Conservation (phyloP, 352 stramenopile genomes). For the Pythium phragmiticola region DNA sequence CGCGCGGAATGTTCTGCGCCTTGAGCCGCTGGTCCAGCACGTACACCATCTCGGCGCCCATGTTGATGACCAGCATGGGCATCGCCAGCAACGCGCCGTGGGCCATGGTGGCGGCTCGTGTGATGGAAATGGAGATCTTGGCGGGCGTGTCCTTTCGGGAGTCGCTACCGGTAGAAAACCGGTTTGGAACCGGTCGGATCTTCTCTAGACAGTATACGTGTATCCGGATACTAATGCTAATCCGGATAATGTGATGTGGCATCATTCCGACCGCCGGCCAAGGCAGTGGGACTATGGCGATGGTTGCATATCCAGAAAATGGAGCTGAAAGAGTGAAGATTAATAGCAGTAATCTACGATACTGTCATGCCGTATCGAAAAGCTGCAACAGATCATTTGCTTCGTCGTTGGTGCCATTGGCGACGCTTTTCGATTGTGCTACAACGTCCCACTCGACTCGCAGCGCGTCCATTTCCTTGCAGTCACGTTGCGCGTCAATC, state of each 20-base stretch:
- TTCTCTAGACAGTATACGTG: neutral
- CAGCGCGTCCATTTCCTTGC: conserved; percentile 45
- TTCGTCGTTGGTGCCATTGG: conserved; percentile 4
- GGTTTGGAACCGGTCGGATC: neutral
- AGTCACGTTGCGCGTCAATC: conserved; percentile 71
- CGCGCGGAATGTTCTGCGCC: conserved; percentile 86
- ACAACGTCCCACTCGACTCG: conserved; percentile 59
- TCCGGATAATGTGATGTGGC: too few species aligned
- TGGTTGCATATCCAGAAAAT: too few species aligned
- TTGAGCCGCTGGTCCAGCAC: conserved; percentile 91
- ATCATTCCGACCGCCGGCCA: too few species aligned
- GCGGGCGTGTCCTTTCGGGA: neutral
- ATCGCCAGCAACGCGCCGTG: conserved; percentile 81
- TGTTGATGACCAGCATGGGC: conserved; percentile 93
- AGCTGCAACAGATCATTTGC: conserved; percentile 32
- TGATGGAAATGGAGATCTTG: conserved; percentile 1
- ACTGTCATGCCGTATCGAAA: neutral
- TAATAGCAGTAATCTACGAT: too few species aligned
- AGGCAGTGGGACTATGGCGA: too few species aligned
- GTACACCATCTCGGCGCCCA: conserved; percentile 94
- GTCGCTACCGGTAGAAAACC: neutral
- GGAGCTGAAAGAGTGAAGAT: too few species aligned
- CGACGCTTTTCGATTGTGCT: conserved; percentile 18
- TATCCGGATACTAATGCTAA: too few species aligned
- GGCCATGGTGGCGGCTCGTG: conserved; percentile 2